Conservation (phyloP, 139 green algal genomes). For the Picochlorum costavermella region DNA sequence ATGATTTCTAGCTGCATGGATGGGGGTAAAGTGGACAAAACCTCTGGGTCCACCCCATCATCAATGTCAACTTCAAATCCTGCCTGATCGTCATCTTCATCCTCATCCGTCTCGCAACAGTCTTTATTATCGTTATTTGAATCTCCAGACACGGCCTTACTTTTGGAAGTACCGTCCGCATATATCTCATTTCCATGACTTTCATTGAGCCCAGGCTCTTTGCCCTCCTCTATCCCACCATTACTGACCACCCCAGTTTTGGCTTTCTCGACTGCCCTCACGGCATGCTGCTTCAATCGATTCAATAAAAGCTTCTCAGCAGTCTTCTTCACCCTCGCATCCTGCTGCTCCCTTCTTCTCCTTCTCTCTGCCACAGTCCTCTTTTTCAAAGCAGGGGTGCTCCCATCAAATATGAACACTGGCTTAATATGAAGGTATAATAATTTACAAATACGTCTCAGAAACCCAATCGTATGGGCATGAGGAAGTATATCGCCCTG, state of each 20-base stretch:
- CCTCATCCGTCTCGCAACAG: not conserved
- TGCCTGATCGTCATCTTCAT: not conserved
- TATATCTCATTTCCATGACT: not conserved
- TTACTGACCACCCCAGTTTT: not conserved
- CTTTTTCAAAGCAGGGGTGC: slow-evolving; percentile 86
- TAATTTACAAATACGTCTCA: slow-evolving; percentile 89
- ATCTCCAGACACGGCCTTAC: not conserved
- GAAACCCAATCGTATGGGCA: slow-evolving; percentile 94
- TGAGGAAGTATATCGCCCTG: slow-evolving; percentile 84
- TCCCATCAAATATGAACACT: slow-evolving; percentile 98
- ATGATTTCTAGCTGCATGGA: slow-evolving; percentile 82
- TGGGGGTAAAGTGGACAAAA: slow-evolving; percentile 73
- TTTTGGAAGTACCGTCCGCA: not conserved
- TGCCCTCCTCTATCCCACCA: too few species aligned
- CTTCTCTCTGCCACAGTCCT: slow-evolving; percentile 56
- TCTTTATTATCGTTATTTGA: not conserved
- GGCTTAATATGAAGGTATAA: slow-evolving; percentile 86
- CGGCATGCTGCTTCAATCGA: slow-evolving; percentile 63
- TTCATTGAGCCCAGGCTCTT: too few species aligned
- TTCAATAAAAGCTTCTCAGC: slow-evolving; percentile 93
- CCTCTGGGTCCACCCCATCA: slow-evolving; percentile 52
- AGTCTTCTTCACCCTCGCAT: slow-evolving; percentile 50
- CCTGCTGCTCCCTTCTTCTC: slow-evolving; percentile 67
- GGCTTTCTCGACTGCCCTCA: slow-evolving; percentile 2
- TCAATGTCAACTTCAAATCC: slow-evolving; percentile 1